Percentiles rank a stretch among this genome's conserved stretches.
These are phyloP conservation scores for Globisporangium parvum DNA, from an alignment of 352 stramenopile genomes.

Conservation along the genomic window DNA sequence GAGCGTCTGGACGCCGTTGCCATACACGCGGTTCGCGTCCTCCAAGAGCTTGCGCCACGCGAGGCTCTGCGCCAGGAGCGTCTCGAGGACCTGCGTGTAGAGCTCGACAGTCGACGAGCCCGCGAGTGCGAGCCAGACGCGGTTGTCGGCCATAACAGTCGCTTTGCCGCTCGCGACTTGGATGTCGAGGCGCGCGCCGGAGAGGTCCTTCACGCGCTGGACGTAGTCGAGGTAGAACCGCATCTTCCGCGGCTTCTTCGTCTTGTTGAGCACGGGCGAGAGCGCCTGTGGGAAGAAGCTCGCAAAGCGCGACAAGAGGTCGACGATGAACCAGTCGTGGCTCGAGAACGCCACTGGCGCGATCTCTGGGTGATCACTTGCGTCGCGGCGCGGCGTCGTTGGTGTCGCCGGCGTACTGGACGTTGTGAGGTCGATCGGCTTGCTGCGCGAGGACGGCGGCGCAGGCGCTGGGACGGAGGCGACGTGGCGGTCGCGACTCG, in stretches of 20 bases:
- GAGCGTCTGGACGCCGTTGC: slow-evolving; percentile 9
- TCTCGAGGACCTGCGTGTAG: slow-evolving; percentile 42
- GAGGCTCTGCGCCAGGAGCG: slow-evolving; percentile 29
- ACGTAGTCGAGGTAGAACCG: slow-evolving; percentile 66
- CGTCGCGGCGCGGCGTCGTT: background rate
- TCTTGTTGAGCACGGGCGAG: slow-evolving; percentile 50
- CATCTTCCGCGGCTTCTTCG: slow-evolving; percentile 66
- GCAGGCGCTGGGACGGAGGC: too few species aligned
- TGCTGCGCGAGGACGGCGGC: background rate
- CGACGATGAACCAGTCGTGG: slow-evolving; percentile 36
- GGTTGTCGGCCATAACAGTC: slow-evolving; percentile 30
- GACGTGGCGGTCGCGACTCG: background rate
- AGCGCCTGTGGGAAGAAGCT: slow-evolving; percentile 44
- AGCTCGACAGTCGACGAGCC: slow-evolving; percentile 34
- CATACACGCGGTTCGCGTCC: slow-evolving; percentile 26
- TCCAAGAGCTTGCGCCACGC: slow-evolving; percentile 45
- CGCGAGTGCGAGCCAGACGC: slow-evolving; percentile 45
- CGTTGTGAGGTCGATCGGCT: background rate
- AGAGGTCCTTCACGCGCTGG: slow-evolving; percentile 38
- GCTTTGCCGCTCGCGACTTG: slow-evolving; percentile 31
- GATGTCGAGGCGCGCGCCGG: slow-evolving; percentile 32
- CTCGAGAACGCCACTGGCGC: slow-evolving; percentile 39
- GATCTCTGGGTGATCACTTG: slow-evolving; percentile 17
- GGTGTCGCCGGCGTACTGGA: background rate
- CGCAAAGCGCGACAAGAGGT: slow-evolving; percentile 49